phyloP scores from a whole-genome alignment of 345 rosid genomes.

The Raphanus sativus region DNA sequence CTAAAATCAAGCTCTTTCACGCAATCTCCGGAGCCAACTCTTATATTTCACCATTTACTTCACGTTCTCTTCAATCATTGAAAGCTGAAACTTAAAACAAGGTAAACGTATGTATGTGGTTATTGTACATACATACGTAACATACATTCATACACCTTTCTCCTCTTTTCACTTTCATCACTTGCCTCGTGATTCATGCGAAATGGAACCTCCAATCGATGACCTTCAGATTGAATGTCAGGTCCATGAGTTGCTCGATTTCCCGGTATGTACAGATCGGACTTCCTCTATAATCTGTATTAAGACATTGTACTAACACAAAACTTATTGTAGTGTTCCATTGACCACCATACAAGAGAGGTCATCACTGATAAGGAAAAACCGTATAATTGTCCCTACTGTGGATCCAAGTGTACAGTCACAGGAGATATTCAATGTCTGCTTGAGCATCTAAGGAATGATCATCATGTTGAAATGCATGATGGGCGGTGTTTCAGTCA shows the following conservation, averaged over 20 bases:
- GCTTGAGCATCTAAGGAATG: constrained; percentile 70
- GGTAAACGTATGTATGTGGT: constrained; percentile 4
- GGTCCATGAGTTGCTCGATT: constrained; percentile 44
- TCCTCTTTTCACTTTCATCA: constrained; percentile 16
- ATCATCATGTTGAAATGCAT: constrained; percentile 82
- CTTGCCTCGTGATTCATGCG: constrained; percentile 34
- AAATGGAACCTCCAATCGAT: constrained; percentile 19
- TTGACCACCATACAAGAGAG: constrained; percentile 58
- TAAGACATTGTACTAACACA: neutral
- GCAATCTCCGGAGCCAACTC: constrained; percentile 53
- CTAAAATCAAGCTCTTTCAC: constrained; percentile 30
- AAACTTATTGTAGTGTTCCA: constrained; percentile 50
- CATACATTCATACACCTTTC: constrained; percentile 7
- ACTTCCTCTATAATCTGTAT: constrained; percentile 62
- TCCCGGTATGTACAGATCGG: constrained; percentile 54
- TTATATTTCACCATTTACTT: constrained; percentile 35
- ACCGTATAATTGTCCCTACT: constrained; percentile 74
- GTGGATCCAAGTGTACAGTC: constrained; percentile 69
- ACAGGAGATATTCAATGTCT: constrained; percentile 63
- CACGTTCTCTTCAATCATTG: constrained; percentile 39
- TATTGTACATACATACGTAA: neutral
- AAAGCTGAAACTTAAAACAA: constrained; percentile 23
- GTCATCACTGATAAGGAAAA: constrained; percentile 34
- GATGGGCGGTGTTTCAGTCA: constrained; percentile 82
- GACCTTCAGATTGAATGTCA: constrained; percentile 25